Evolutionary conservation across 768 basidiomycete species (phyloP), one percentile per base, ranked within the genome.

Genomic region (Mycena filopes): DNA sequence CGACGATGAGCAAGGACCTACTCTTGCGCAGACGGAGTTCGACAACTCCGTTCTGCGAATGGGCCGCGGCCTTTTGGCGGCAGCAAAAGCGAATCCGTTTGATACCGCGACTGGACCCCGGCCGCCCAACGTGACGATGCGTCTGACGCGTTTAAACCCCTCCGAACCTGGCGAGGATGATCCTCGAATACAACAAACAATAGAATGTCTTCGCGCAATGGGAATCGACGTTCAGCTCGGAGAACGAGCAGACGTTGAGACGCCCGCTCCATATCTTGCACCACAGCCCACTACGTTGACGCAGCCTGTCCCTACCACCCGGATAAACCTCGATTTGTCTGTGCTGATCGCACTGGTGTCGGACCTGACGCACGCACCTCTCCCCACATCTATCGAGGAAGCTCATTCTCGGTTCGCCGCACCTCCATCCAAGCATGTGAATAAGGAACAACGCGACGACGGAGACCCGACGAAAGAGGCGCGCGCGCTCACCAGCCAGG

Each of bases 291-390:
- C 66, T 15, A 41, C 73, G 3, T 26, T 71, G 54, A 28, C 65
- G 18, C 65, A 72, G 48, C 73, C 84, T 40, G 60, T 73, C 12
- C 91, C 90, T 1, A 92, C 91, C 0, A 70, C 70, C 8, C 78
- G 83, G 50, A 82, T 97, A 76, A 93, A 95, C 68, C 84, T 96
- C 36, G 95, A 97, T 72, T 82, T 97, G 13, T 95, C 93, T 1
- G 83, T 92, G 1, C 84, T 97, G 48, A 91, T 97, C 57, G 94
- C 95, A 0, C 83, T 96, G 29, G 84, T 93, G 45, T 94, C 92
- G 13, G 93, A 94, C 66, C 87, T 94, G 55, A 90, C 92, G 0
- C 94, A 96, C 75, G 81, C 89, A 0, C 81, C 84, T 1, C 79
- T 94, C 0, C 95, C 94, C 0, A 43, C 63, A 0, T 81, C 83